A percentile compares a stretch with the other conserved stretches of the same genome.
Conservation (phyloP, 768 basidiomycete genomes). For the Phaeotremella fagi region DNA sequence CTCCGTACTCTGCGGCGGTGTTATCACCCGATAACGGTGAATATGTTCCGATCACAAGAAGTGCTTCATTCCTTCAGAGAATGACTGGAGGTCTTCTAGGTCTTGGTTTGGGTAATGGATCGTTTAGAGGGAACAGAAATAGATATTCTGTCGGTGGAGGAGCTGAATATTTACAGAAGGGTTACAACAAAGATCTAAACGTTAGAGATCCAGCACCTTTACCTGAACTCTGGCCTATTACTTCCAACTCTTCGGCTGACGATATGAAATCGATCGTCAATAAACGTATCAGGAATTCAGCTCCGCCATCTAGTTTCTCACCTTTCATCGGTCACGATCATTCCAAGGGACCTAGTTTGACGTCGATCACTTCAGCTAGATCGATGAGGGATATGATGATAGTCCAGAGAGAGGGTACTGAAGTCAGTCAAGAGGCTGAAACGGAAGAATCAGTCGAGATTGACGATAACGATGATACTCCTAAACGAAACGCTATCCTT, state of each 20-base stretch:
- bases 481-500: constrained; percentile 12
- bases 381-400: constrained; percentile 43
- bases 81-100: constrained; percentile 53
- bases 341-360: constrained; percentile 23
- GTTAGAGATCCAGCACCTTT: constrained; percentile 74
- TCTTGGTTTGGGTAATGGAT: no score
- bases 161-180: no score
- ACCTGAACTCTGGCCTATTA: constrained; percentile 61
- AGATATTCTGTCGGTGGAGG: not conserved
- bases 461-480: not conserved
- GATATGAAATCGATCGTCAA: constrained; percentile 13
- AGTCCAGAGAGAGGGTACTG: constrained; percentile 25
- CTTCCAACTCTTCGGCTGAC: no score
- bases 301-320: constrained; percentile 18
- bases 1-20: constrained; percentile 12
- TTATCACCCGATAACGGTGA: constrained; percentile 53
- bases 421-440: constrained; percentile 2
- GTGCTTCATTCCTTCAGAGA: constrained; percentile 37
- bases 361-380: constrained; percentile 23
- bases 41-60: constrained; percentile 70
- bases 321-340: not conserved
- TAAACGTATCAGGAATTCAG: not conserved
- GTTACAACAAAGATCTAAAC: constrained; percentile 49
- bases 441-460: not conserved
- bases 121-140: constrained; percentile 51